Evolutionary conservation across 2,329 filamentous ascomycete genomes (phyloP), one percentile per base, ranked within the genome.

Genomic region (Gnomoniopsis sp.): DNA sequence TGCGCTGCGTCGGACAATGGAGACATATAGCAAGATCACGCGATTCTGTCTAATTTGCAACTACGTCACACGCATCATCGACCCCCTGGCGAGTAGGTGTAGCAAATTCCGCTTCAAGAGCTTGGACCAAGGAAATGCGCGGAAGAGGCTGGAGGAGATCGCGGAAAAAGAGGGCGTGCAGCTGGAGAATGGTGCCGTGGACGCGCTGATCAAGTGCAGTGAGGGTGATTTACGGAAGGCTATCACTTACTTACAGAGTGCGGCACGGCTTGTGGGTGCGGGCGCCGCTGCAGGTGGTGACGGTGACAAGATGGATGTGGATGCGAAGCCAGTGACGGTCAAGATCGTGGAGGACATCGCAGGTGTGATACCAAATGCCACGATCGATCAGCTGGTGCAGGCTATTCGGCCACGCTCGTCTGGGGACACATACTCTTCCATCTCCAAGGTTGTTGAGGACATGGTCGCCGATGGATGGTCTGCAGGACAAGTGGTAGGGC

Each of bases 31-130:
- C 73, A 93, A 92, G 69, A 97, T 98, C 75, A 99, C 95, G 2
- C 84, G 95, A 15, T 99, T 99, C 74, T 98, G 95, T 71, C 80
- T 99, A 46, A 93, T 98, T 59, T 99, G 96, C 77, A 99, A 99
- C 76, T 99, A 99, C 69, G 95, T 99, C 49, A 98, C 95, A 3
- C 83, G 95, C 60, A 99, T 99, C 71, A 99, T 99, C 68, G 95
- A 99, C 71, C 96, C 95, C 7, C 78, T 99, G 22, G 95, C 95
- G 1, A 92, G 87, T 72, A 84, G 95, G 67, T 99, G 95, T 77
- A 92, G 88, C 74, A 99, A 99, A 75, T 99, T 99, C 72, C 83
- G 95, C 34, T 99, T 99, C 83, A 99, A 99, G 84, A 91, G 90
- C 64, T 77, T 99, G 63, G 93, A 97, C 71, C 89, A 93, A 68